These are phyloP conservation scores for Botryotinia calthae DNA, from an alignment of 2,329 filamentous ascomycete species.

Conservation along the genomic window DNA sequence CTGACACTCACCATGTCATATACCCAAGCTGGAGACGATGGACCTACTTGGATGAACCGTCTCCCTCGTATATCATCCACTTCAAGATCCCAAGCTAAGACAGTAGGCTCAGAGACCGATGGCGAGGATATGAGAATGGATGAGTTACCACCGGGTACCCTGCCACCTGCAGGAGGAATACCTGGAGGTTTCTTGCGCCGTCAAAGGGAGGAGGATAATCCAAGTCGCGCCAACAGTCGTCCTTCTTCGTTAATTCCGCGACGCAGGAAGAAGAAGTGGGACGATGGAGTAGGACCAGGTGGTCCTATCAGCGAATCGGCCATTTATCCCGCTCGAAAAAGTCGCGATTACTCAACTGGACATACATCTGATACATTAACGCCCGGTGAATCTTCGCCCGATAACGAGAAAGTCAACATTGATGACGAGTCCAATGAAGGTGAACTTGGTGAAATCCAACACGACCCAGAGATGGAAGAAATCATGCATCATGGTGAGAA, in stretches of 20 bases:
- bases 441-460: conserved; percentile 37
- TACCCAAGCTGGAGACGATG: conserved; percentile 83
- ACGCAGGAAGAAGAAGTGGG: conserved; percentile 64
- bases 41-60: conserved; percentile 91
- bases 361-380: conserved; percentile 37
- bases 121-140: conserved; percentile 60
- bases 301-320: conserved; percentile 89
- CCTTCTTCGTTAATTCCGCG: conserved; percentile 59
- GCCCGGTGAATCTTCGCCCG: conserved; percentile 33
- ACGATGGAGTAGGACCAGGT: conserved; percentile 71
- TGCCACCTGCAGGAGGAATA: conserved; percentile 70
- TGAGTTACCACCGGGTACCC: conserved; percentile 63
- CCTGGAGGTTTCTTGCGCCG: conserved; percentile 78
- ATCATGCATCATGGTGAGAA: conserved; percentile 37
- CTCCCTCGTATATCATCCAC: conserved; percentile 68
- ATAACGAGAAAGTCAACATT: conserved; percentile 31
- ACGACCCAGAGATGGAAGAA: conserved; percentile 40
- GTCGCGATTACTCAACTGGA: conserved; percentile 31
- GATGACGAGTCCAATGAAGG: conserved; percentile 39
- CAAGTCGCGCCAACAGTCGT: conserved; percentile 53
- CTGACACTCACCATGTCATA: conserved; percentile 94
- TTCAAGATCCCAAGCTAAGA: conserved; percentile 78
- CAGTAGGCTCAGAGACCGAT: conserved; percentile 76
- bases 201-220: conserved; percentile 71
- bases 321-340: conserved; percentile 63